These are phyloP conservation scores for Venturia aucupariae DNA, from an alignment of 2,329 filamentous ascomycete species.

Conservation along the genomic window DNA sequence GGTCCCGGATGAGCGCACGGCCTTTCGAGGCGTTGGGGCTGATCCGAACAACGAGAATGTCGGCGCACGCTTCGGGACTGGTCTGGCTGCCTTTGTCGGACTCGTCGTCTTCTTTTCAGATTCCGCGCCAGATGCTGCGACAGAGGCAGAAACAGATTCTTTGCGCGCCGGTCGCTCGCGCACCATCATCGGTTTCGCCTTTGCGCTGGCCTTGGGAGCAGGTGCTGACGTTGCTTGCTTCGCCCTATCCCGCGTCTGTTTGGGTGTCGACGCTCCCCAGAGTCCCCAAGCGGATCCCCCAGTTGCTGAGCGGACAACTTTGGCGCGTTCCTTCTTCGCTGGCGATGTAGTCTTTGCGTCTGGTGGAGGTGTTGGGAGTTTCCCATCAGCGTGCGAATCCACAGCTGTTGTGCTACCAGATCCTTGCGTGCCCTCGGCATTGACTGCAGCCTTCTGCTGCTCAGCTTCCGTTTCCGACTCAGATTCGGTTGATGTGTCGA, in stretches of 20 bases:
- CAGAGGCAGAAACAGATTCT: background rate
- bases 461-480: conserved; percentile 10
- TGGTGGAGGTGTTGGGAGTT: conserved; percentile 16
- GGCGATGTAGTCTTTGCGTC: conserved; percentile 9
- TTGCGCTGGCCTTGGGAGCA: conserved; percentile 5
- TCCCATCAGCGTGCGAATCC: conserved; percentile 13
- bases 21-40: conserved; percentile 9
- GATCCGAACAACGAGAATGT: conserved; percentile 12
- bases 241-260: background rate
- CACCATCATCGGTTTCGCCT: conserved; percentile 8
- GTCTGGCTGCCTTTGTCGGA: background rate
- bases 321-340: conserved; percentile 15
- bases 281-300: conserved; percentile 15
- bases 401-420: conserved; percentile 17
- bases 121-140: conserved; percentile 8
- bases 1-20: background rate
- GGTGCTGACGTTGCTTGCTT: conserved; percentile 10
- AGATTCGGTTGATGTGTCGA: background rate
- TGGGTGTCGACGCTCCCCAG: conserved; percentile 13
- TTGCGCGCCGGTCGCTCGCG: conserved; percentile 13
- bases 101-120: conserved; percentile 12
- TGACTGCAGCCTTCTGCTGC: conserved; percentile 13
- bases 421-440: conserved; percentile 13
- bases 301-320: conserved; percentile 13
- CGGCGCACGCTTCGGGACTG: conserved; percentile 13